Evolutionary conservation across 164 flowering plant genomes (phyloP).

Genomic region (Annona cherimola): DNA sequence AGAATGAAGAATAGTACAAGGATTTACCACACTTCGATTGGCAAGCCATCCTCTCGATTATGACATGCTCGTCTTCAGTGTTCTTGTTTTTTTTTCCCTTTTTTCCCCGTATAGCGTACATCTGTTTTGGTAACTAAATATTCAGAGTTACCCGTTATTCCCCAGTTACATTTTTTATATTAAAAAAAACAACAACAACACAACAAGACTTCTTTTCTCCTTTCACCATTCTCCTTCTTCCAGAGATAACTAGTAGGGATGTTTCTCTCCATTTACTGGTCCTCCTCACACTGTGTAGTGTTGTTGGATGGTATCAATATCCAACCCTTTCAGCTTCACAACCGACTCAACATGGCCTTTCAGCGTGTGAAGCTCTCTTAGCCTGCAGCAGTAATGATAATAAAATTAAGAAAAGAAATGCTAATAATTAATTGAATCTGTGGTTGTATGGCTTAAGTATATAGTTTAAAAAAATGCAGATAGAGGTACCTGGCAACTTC

Average conservation of each 20-base stretch:
- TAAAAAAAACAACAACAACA: not conserved
- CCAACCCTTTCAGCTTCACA: constrained; percentile 24
- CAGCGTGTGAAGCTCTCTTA: constrained; percentile 23
- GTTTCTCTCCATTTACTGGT: not conserved
- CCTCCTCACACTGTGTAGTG: constrained; percentile 19
- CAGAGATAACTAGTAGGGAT: not conserved
- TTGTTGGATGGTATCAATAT: constrained; percentile 22
- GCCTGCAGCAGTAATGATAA: constrained; percentile 8
- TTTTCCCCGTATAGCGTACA: too few relatives aligned
- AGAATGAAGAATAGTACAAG: too few relatives aligned
- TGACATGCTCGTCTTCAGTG: too few relatives aligned
- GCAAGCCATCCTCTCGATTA: too few relatives aligned
- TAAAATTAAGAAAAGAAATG: too few relatives aligned
- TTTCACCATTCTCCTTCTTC: not conserved
- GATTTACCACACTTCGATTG: too few relatives aligned
- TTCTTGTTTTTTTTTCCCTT: too few relatives aligned
- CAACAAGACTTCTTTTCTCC: not conserved
- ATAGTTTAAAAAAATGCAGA: too few relatives aligned
- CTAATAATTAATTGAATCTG: too few relatives aligned
- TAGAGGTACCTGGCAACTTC: constrained; percentile 25
- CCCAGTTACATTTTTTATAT: not conserved
- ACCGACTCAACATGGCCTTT: constrained; percentile 28
- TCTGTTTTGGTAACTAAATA: too few relatives aligned
- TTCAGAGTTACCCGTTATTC: not conserved
- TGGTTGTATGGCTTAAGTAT: too few relatives aligned